Evolutionary conservation across 257 asterid species (phyloP).

Genomic region (Scutellaria baicalensis): DNA sequence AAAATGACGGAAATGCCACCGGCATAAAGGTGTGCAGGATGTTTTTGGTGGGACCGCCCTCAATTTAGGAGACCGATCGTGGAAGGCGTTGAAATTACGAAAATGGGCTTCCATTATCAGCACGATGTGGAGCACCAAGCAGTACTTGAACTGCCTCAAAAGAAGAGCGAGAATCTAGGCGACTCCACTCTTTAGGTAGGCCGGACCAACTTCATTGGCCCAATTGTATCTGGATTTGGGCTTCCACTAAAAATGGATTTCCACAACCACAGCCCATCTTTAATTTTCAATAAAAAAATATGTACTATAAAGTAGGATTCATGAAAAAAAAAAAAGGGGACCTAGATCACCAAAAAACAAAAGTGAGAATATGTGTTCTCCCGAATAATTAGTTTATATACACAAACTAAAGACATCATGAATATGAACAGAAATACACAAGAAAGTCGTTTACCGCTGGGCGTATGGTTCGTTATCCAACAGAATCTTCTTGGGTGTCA

Average conservation of each 20-base stretch:
- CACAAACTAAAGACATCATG: background rate
- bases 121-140: slow-evolving; percentile 1
- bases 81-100: slow-evolving; percentile 18
- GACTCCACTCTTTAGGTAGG: background rate
- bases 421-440: too few species aligned
- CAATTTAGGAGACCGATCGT: slow-evolving; percentile 15
- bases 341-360: background rate
- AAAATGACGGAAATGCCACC: slow-evolving; percentile 32
- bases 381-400: background rate
- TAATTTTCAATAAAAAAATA: background rate
- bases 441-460: too few species aligned
- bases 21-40: slow-evolving; percentile 8
- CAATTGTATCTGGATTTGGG: background rate
- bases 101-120: slow-evolving; percentile 22
- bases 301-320: background rate
- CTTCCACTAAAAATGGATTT: background rate
- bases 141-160: slow-evolving; percentile 26
- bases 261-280: too few species aligned
- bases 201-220: background rate
- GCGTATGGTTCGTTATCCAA: slow-evolving; percentile 20
- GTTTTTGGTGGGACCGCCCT: slow-evolving; percentile 28
- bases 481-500: slow-evolving; percentile 57
- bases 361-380: background rate
- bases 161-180: slow-evolving; percentile 30
- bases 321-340: background rate